A percentile compares a stretch with the other conserved stretches of the same genome.
These are phyloP conservation scores for Hirsutella thompsonii DNA, from an alignment of 2,329 filamentous ascomycete genomes.

Conservation along the genomic window DNA sequence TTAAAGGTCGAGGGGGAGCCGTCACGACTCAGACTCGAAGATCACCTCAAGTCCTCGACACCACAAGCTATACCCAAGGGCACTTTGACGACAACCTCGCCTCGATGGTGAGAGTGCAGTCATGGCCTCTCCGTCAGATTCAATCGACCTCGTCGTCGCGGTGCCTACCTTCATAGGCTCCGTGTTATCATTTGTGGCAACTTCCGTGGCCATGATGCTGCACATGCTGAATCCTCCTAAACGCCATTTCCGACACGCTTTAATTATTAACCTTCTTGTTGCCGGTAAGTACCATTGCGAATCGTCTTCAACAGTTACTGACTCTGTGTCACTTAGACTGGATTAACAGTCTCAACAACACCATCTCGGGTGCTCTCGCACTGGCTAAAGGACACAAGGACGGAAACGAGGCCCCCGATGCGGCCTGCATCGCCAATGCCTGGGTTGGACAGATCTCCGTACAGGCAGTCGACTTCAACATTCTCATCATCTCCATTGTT, in stretches of 20 bases:
- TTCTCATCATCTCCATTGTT: conserved; percentile 29
- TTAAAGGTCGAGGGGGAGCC: too few species aligned
- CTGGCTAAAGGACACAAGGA: conserved; percentile 14
- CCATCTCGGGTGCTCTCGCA: conserved; percentile 24
- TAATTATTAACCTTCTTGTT: conserved; percentile 7
- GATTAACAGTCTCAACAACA: conserved; percentile 28
- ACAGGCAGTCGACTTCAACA: conserved; percentile 28
- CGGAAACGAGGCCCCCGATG: conserved; percentile 8
- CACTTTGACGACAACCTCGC: not conserved
- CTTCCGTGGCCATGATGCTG: conserved; percentile 1
- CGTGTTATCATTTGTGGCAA: conserved; percentile 4
- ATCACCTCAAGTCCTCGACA: too few species aligned
- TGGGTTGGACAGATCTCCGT: conserved; percentile 31
- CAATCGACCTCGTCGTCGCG: not conserved
- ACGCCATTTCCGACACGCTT: conserved; percentile 6
- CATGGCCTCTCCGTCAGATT: not conserved
- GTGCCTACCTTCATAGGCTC: conserved; percentile 5
- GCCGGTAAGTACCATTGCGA: conserved; percentile 2
- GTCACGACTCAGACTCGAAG: too few species aligned
- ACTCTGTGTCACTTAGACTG: conserved; percentile 15
- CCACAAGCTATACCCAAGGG: too few species aligned
- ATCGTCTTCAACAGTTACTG: not conserved
- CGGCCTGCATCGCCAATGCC: conserved; percentile 25
- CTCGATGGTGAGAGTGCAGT: not conserved
- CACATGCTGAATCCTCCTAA: conserved; percentile 4